phyloP scores from a whole-genome alignment of 371 early-diverging fungal species.

The Mortierella sp. region DNA sequence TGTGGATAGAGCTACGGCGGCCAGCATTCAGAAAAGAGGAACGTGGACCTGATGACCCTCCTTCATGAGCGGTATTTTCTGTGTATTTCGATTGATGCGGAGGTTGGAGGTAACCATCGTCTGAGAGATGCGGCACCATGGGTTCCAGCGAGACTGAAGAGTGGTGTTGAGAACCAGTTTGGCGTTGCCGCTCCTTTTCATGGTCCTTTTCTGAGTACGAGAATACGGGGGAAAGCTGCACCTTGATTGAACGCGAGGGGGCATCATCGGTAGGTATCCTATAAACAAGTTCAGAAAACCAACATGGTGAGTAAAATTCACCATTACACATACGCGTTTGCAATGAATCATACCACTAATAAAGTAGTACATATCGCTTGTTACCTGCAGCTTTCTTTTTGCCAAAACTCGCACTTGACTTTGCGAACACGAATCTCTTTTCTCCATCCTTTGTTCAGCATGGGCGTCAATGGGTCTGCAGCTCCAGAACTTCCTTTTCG shows the following conservation, averaged over 20 bases:
- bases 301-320: background rate
- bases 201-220: conserved; percentile 39
- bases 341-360: background rate
- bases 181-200: conserved; percentile 20
- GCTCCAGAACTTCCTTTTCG: background rate
- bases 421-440: conserved; percentile 53
- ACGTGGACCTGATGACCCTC: background rate
- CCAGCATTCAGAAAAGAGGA: background rate
- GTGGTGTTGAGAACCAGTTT: background rate
- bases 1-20: background rate
- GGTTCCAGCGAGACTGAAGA: conserved; percentile 8
- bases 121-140: background rate
- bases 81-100: background rate
- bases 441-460: conserved; percentile 16
- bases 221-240: conserved; percentile 27
- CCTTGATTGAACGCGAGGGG: conserved; percentile 31
- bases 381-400: conserved; percentile 54
- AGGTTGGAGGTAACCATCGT: background rate
- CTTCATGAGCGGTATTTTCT: background rate
- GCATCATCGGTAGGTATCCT: conserved; percentile 2
- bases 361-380: conserved; percentile 5
- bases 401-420: conserved; percentile 57
- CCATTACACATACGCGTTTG: background rate
- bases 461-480: background rate
- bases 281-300: no score